phyloP scores from a whole-genome alignment of 805 yeast species.

The Starmerella riodocensis region DNA sequence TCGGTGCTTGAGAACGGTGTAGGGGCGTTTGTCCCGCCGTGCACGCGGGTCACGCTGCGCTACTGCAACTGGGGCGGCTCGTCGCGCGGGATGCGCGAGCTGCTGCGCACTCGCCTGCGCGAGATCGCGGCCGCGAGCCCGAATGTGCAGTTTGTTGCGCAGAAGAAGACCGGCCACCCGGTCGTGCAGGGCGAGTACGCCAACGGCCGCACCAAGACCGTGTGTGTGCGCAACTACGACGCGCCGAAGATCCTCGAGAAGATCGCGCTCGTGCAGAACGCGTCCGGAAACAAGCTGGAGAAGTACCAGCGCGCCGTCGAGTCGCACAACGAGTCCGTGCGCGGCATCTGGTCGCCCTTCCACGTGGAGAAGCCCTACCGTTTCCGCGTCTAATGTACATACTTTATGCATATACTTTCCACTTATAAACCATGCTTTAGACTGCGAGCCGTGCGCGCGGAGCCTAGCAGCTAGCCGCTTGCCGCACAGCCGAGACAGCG shows the following conservation, averaged over 20 bases:
- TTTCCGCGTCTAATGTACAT: conserved; percentile 31
- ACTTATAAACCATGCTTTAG: too few species aligned
- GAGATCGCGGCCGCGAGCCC: conserved; percentile 48
- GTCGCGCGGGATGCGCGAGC: conserved; percentile 64
- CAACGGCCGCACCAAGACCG: conserved; percentile 37
- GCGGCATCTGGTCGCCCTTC: conserved; percentile 97
- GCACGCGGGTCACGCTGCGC: conserved; percentile 60
- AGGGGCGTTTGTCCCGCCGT: conserved; percentile 32
- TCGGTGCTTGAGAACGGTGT: conserved; percentile 25
- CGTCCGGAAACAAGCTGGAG: conserved; percentile 50
- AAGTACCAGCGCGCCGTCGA: conserved; percentile 67
- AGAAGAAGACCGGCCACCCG: conserved; percentile 74
- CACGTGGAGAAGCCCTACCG: conserved; percentile 48
- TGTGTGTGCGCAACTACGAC: conserved; percentile 66
- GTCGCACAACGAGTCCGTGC: conserved; percentile 66
- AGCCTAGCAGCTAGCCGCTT: too few species aligned
- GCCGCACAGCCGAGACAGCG: too few species aligned
- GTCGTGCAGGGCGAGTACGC: conserved; percentile 47
- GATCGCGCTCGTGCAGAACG: conserved; percentile 47
- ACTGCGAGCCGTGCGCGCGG: too few species aligned
- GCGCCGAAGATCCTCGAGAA: conserved; percentile 50
- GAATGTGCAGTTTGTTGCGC: conserved; percentile 56
- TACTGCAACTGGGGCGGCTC: conserved; percentile 96
- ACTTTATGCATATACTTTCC: too few species aligned
- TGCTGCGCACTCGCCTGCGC: conserved; percentile 41